Percentiles rank a stretch among this genome's conserved stretches.
These are phyloP conservation scores for Sugiyamaella japonica DNA, from an alignment of 1,139 yeast species.

Conservation along the genomic window DNA sequence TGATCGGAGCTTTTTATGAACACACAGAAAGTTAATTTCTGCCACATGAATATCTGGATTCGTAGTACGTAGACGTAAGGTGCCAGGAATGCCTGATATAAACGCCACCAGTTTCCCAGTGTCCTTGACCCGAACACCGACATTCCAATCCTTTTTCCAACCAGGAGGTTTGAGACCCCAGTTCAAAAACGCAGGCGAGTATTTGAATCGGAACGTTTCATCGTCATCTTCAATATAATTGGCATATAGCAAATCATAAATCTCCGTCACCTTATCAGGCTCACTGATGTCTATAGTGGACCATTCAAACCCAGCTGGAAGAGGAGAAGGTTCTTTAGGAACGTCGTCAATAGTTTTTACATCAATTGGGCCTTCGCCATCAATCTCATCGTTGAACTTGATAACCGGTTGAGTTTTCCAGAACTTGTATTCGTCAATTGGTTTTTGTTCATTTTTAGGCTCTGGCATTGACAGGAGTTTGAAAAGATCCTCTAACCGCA, in stretches of 20 bases:
- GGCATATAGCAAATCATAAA: constrained; percentile 76
- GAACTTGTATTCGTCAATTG: constrained; percentile 89
- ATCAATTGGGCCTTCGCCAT: constrained; percentile 83
- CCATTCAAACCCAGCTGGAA: constrained; percentile 87
- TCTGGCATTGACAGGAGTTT: constrained; percentile 38
- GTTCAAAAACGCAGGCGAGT: constrained; percentile 75
- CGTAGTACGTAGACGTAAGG: constrained; percentile 57
- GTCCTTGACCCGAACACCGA: constrained; percentile 83
- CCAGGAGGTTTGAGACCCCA: constrained; percentile 98
- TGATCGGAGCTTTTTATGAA: constrained; percentile 90
- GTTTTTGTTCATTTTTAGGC: constrained; percentile 42
- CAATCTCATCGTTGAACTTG: constrained; percentile 62
- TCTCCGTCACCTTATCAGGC: constrained; percentile 62
- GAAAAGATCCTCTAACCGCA: constrained; percentile 45
- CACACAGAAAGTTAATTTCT: constrained; percentile 90
- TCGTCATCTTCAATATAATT: constrained; percentile 95
- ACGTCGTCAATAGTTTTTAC: constrained; percentile 68
- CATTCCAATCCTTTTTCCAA: constrained; percentile 84
- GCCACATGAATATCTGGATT: constrained; percentile 59
- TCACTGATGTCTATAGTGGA: constrained; percentile 67
- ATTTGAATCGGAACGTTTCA: constrained; percentile 87
- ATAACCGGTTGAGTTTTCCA: constrained; percentile 99
- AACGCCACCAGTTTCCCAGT: constrained; percentile 84
- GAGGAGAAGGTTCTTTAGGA: constrained; percentile 65
- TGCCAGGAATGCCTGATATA: constrained; percentile 85